Evolutionary conservation across 352 stramenopile species (phyloP).

Genomic region (Phytophthora lateralis): DNA sequence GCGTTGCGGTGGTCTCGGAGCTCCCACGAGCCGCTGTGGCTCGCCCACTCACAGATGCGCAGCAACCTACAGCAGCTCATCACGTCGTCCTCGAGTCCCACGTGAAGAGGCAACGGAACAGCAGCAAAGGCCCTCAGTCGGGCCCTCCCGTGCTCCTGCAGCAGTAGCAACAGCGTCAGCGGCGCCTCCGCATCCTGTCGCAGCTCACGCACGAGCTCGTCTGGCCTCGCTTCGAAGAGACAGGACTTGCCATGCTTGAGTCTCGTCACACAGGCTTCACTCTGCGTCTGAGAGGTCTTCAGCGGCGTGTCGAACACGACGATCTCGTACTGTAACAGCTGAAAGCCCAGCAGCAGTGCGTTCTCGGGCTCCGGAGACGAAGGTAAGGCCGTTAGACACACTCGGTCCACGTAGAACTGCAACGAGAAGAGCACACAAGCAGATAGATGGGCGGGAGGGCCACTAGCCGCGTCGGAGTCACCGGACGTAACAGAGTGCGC

Average conservation of each 20-base stretch:
- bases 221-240: slow-evolving; percentile 49
- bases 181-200: slow-evolving; percentile 28
- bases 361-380: background rate
- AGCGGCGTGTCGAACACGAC: slow-evolving; percentile 43
- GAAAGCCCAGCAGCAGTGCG: slow-evolving; percentile 45
- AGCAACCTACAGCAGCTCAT: slow-evolving; percentile 11
- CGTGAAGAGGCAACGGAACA: slow-evolving; percentile 37
- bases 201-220: slow-evolving; percentile 33
- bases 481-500: slow-evolving; percentile 10
- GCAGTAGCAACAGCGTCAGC: slow-evolving; percentile 45
- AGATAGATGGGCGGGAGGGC: background rate
- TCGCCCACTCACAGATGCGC: slow-evolving; percentile 55
- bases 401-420: slow-evolving; percentile 42
- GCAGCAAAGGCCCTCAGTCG: slow-evolving; percentile 43
- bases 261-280: slow-evolving; percentile 9
- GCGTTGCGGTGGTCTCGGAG: slow-evolving; percentile 37
- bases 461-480: background rate
- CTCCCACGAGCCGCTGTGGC: slow-evolving; percentile 39
- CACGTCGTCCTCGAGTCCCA: slow-evolving; percentile 17
- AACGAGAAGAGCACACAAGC: slow-evolving; percentile 44
- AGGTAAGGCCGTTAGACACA: slow-evolving; percentile 12
- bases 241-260: slow-evolving; percentile 52
- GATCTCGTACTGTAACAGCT: slow-evolving; percentile 59
- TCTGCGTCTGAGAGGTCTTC: background rate
- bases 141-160: slow-evolving; percentile 35